Conservation (phyloP, 2,329 filamentous ascomycete genomes). For the Colletotrichum viniferum region DNA sequence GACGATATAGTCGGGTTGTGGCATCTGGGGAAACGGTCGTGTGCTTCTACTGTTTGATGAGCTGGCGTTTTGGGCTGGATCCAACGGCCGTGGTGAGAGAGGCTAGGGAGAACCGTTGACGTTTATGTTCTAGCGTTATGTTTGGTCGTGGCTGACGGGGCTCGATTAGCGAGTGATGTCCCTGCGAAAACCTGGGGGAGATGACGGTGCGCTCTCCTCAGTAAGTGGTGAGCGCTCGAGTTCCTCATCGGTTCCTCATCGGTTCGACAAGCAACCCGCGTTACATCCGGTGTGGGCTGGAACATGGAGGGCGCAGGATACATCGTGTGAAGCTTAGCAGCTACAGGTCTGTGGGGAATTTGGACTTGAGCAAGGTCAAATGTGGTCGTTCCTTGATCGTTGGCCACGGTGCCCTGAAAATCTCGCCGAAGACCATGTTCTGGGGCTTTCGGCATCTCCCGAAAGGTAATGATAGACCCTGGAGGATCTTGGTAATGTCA, state of each 20-base stretch:
- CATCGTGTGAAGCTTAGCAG: not conserved
- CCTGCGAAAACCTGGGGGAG: not conserved
- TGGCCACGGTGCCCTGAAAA: not conserved
- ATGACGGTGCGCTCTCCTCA: not conserved
- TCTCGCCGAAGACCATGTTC: not conserved
- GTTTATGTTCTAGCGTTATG: not conserved
- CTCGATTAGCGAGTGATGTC: not conserved
- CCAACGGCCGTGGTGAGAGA: not conserved
- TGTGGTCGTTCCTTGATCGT: not conserved
- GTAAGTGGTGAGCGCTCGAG: not conserved
- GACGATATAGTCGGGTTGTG: not conserved
- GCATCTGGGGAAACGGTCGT: not conserved
- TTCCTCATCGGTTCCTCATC: not conserved
- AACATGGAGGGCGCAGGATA: not conserved
- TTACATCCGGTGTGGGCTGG: not conserved
- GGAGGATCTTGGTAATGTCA: not conserved
- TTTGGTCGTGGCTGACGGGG: not conserved
- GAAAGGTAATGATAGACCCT: not conserved
- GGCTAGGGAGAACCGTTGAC: conserved; percentile 1
- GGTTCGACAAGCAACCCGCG: not conserved
- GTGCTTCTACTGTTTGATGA: not conserved
- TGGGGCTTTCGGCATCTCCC: not conserved
- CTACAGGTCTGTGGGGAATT: not conserved
- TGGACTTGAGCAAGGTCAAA: not conserved
- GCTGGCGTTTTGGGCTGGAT: not conserved